Conservation (phyloP, 1,139 yeast species). For the Pichia sp. region DNA sequence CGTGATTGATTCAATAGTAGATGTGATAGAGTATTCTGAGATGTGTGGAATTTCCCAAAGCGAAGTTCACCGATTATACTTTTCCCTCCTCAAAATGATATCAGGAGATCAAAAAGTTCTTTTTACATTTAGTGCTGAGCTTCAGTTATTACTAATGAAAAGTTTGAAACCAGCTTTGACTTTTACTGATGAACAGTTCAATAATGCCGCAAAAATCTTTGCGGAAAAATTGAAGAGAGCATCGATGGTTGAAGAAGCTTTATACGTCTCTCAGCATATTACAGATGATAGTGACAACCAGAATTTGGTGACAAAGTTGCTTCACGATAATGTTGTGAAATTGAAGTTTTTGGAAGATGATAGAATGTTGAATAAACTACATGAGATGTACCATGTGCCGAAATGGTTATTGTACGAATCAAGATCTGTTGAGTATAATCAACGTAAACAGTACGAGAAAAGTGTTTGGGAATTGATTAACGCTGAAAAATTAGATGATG, state of each 20-base stretch:
- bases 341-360: constrained; percentile 29
- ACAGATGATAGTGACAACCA: constrained; percentile 29
- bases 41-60: constrained; percentile 7
- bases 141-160: constrained; percentile 21
- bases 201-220: constrained; percentile 41
- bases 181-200: constrained; percentile 25
- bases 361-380: constrained; percentile 33
- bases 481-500: constrained; percentile 57
- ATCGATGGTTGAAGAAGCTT: constrained; percentile 52
- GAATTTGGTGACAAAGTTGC: constrained; percentile 29
- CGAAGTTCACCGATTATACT: constrained; percentile 13
- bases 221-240: constrained; percentile 45
- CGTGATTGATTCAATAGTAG: constrained; percentile 11
- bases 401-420: constrained; percentile 41
- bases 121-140: constrained; percentile 21
- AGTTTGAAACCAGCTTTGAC: constrained; percentile 16
- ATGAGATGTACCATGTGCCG: constrained; percentile 39
- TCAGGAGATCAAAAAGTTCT: constrained; percentile 11
- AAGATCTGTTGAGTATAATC: constrained; percentile 40
- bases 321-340: constrained; percentile 41
- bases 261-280: constrained; percentile 54
- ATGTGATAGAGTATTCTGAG: constrained; percentile 13
- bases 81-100: constrained; percentile 36
- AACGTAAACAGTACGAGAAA: constrained; percentile 43
- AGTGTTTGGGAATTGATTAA: constrained; percentile 56